Evolutionary conservation across 2,329 filamentous ascomycete species (phyloP).

Genomic region (Metarhizium brunneum): DNA sequence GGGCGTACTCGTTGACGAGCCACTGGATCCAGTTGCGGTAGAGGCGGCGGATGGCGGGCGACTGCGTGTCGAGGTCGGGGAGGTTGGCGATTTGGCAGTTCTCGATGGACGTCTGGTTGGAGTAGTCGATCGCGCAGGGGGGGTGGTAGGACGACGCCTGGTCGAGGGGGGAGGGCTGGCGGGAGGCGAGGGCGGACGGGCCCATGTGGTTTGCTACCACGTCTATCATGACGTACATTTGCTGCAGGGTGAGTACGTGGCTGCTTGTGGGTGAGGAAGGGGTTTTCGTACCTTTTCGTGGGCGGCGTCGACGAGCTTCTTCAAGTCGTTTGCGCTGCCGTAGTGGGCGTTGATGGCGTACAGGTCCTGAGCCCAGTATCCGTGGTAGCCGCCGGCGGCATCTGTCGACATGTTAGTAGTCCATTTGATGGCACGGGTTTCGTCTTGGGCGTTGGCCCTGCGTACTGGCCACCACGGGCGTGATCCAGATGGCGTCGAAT

Average conservation of each 20-base stretch:
- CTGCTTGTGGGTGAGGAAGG: not conserved
- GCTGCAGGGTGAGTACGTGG: constrained; percentile 9
- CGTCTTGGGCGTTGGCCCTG: not conserved
- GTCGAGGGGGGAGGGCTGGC: constrained; percentile 36
- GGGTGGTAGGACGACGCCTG: constrained; percentile 49
- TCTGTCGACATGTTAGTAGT: constrained; percentile 14
- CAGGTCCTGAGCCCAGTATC: constrained; percentile 44
- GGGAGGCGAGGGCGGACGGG: constrained; percentile 38
- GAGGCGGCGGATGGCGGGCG: constrained; percentile 34
- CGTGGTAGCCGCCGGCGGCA: constrained; percentile 38
- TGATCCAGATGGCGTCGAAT: constrained; percentile 50
- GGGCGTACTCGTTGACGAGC: constrained; percentile 50
- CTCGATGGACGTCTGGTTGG: constrained; percentile 36
- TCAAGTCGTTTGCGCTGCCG: constrained; percentile 50
- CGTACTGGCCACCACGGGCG: constrained; percentile 41
- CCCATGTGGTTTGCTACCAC: constrained; percentile 51
- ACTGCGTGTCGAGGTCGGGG: constrained; percentile 52
- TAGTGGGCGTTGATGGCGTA: constrained; percentile 47
- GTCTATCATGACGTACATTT: constrained; percentile 50
- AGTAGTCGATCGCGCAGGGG: constrained; percentile 49
- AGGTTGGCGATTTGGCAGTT: constrained; percentile 49
- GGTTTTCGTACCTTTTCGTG: constrained; percentile 40
- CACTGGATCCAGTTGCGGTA: constrained; percentile 50
- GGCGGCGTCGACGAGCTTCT: constrained; percentile 42
- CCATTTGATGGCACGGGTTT: too few species aligned